A percentile compares a stretch with the other conserved stretches of the same genome.
Conservation (phyloP, 2,329 filamentous ascomycete genomes). For the Colletotrichum brevisporum region DNA sequence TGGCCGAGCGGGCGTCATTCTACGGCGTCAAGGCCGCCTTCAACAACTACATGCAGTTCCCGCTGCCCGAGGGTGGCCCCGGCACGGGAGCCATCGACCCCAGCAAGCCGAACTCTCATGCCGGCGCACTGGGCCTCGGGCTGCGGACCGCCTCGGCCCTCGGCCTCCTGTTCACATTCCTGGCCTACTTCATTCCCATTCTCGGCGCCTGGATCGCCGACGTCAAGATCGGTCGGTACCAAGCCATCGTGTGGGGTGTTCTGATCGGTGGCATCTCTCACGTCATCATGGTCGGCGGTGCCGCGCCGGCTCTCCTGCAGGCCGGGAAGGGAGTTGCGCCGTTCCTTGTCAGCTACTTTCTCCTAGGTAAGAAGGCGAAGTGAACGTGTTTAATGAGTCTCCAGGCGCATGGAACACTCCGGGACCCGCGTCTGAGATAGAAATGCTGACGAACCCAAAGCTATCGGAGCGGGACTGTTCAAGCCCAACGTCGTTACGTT, state of each 20-base stretch:
- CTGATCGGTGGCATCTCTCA: conserved; percentile 77
- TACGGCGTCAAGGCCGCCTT: conserved; percentile 69
- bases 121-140: conserved; percentile 73
- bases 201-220: conserved; percentile 73
- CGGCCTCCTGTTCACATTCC: conserved; percentile 67
- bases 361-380: conserved; percentile 46
- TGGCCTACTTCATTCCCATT: conserved; percentile 71
- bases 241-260: conserved; percentile 80
- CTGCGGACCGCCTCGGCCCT: conserved; percentile 66
- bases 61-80: conserved; percentile 66
- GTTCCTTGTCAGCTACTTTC: conserved; percentile 72
- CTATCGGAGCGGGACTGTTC: conserved; percentile 77
- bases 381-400: too few relatives aligned
- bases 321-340: conserved; percentile 65
- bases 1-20: conserved; percentile 73
- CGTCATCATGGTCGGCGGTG: conserved; percentile 76
- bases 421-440: too few relatives aligned
- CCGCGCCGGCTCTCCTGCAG: conserved; percentile 59
- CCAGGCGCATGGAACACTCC: too few relatives aligned
- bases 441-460: conserved; percentile 17
- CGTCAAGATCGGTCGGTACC: conserved; percentile 78
- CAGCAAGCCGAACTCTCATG: conserved; percentile 56
- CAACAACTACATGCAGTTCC: conserved; percentile 74
- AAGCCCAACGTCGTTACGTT: conserved; percentile 81
- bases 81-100: conserved; percentile 59